phyloP scores from a whole-genome alignment of 257 asterid genomes.

The Solanum dulcamara region DNA sequence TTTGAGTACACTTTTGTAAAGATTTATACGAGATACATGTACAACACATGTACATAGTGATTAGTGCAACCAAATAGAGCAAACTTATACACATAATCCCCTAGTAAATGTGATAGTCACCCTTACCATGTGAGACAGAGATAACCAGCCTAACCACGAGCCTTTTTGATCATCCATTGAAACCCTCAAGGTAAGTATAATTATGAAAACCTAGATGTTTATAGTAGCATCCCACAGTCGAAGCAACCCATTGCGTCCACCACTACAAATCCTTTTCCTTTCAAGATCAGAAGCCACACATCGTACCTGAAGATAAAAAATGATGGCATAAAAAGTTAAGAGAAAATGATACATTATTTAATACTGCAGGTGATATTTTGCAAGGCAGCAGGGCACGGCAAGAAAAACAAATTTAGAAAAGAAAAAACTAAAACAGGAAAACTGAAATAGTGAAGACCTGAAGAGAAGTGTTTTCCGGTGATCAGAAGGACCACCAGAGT shows the following conservation, averaged over 20 bases:
- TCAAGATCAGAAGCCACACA: constrained; percentile 85
- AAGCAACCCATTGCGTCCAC: constrained; percentile 89
- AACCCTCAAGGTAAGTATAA: not conserved
- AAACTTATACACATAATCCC: not conserved
- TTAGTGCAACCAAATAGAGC: not conserved
- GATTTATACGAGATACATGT: not conserved
- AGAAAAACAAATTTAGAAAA: not conserved
- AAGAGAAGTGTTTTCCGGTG: not conserved
- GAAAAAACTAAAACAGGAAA: not conserved
- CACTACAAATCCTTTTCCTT: constrained; percentile 84
- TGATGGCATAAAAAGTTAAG: not conserved
- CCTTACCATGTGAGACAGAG: not conserved
- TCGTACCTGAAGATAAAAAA: constrained; percentile 51
- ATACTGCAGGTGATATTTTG: not conserved
- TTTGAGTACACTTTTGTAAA: not conserved
- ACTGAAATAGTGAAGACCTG: not conserved
- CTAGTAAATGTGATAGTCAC: not conserved
- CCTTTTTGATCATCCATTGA: not conserved
- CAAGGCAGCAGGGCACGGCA: not conserved
- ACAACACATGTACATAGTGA: not conserved
- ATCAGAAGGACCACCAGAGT: not conserved
- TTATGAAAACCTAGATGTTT: constrained; percentile 36
- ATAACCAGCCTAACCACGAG: not conserved
- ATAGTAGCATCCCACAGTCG: constrained; percentile 98
- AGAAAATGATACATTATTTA: not conserved